Evolutionary conservation across 164 flowering plant genomes (phyloP), one percentile per base, ranked within the genome.

Genomic region (Saururus chinensis): DNA sequence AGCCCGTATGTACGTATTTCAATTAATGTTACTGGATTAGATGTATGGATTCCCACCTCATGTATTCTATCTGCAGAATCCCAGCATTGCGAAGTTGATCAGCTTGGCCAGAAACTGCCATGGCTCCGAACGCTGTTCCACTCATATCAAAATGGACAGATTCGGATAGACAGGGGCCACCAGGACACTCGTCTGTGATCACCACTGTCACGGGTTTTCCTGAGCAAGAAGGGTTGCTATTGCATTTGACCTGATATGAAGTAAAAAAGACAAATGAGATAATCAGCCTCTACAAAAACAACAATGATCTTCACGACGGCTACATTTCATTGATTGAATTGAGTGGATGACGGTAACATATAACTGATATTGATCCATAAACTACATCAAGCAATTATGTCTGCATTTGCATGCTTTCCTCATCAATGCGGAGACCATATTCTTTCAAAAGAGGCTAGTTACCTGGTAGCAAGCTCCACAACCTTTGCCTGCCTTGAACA

Each of bases 391-490:
- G n/a, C n/a, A n/a, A n/a, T n/a, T n/a, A n/a, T n/a, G n/a, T n/a
- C n/a, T n/a, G n/a, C n/a, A n/a, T n/a, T n/a, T n/a, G n/a, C n/a
- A n/a, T n/a, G n/a, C n/a, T n/a, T n/a, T n/a, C n/a, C n/a, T n/a
- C 6, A 30, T 30, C 17, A 7, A 53, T 19, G 13, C 22, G 56
- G 23, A 53, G 10, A 14, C 1, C 19, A 19, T 52, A 2, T 7
- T 19, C 17, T 20, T 4, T 20, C 11, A 10, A 0, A 0, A 53
- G 22, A 53, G 12, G 13, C 12, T 1, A 7, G 13, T 24, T 24
- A 85, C 87, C 89, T 84, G 75, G 60, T 75, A 88, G 71, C 89
- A 88, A 57, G 83, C 72, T 51, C 96, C 96, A 69, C 96, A 88
- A 6, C 79, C 96, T 64, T 71, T 59, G 60, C 92, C 96, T 0